Base-by-base conservation (phyloP, 164 flowering plant species). In the Stephania yunnanensis region DNA sequence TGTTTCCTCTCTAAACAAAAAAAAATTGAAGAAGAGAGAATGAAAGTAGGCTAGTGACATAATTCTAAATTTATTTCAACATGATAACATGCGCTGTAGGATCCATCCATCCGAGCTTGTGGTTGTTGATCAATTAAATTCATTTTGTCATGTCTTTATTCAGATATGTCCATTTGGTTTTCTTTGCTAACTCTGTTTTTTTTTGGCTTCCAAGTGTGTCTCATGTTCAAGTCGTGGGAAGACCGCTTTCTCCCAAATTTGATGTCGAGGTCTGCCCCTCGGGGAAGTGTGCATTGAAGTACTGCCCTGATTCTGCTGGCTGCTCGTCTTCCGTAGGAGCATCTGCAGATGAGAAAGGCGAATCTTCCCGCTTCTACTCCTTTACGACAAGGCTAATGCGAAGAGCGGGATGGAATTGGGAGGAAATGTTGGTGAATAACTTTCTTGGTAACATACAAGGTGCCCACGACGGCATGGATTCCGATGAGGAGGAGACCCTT, bases 211-310 rank as follows among this genome's bases (percentile, higher is more conserved):
- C 66, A 17, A 89, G 92, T 70, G 80, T 89, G 64, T 82, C 87
- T 63, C 86, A 87, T 77, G 92, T 85, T 71, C 84, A 86, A 84
- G 90, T 78, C 44, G 74, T 83, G 36, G 92, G 90, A 17, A 73
- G 82, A 70, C 80, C 84, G 12, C 81, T 87, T n/a, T 79, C 79
- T 36, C 76, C 77, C 1, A 30, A 76, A 64, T 86, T 86, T 70
- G 83, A 82, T 63, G 79, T 80, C 15, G 83, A 84, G 30, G 65
- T 86, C 4, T 68, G 81, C 66, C 73, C 52, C 17, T 67, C 80
- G 1, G 83, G 87, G 77, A 82, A 67, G 69, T 86, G 85, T 69
- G 44, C 67, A 13, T 71, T 87, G 83, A 87, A 84, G 75, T 83
- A 85, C 75, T 44, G 65, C 46, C 85, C 83, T 22, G 76, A 78